These are phyloP conservation scores for Leptodontidium sp. DNA, from an alignment of 2,329 filamentous ascomycete species.

Conservation along the genomic window DNA sequence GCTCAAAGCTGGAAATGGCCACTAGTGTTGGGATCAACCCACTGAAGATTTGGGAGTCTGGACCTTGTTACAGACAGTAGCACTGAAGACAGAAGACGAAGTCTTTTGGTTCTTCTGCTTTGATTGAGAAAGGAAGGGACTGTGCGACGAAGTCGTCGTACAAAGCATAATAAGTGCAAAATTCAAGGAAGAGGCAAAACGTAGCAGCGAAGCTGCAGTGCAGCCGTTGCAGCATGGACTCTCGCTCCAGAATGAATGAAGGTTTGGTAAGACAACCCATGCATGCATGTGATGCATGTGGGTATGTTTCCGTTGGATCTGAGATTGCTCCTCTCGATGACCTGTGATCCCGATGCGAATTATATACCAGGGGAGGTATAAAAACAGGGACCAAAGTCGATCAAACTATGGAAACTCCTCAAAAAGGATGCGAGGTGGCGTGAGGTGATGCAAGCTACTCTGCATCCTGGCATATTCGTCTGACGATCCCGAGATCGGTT, in stretches of 20 bases:
- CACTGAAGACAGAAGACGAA: neutral
- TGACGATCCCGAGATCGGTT: constrained; percentile 1
- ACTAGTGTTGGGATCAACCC: no score
- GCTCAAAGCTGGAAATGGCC: constrained; percentile 1
- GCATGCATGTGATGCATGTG: neutral
- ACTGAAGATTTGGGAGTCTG: neutral
- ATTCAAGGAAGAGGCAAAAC: constrained; percentile 13
- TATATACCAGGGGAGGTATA: constrained; percentile 12
- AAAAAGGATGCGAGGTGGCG: constrained; percentile 1
- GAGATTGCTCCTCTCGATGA: neutral
- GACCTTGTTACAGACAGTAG: neutral
- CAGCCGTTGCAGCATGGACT: constrained; percentile 1
- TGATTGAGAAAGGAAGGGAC: neutral
- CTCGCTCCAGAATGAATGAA: neutral
- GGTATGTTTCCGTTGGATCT: constrained; percentile 15
- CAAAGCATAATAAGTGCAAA: neutral
- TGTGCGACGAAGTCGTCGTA: constrained; percentile 8
- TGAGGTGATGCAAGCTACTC: constrained; percentile 1
- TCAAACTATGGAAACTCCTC: constrained; percentile 1
- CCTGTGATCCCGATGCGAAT: constrained; percentile 10
- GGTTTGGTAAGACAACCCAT: constrained; percentile 7
- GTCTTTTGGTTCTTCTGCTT: neutral
- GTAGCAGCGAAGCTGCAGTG: neutral
- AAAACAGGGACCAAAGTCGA: constrained; percentile 1
- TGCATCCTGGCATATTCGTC: neutral